These are phyloP conservation scores for Tolypocladium tundrense DNA, from an alignment of 2,329 filamentous ascomycete species.

Conservation along the genomic window DNA sequence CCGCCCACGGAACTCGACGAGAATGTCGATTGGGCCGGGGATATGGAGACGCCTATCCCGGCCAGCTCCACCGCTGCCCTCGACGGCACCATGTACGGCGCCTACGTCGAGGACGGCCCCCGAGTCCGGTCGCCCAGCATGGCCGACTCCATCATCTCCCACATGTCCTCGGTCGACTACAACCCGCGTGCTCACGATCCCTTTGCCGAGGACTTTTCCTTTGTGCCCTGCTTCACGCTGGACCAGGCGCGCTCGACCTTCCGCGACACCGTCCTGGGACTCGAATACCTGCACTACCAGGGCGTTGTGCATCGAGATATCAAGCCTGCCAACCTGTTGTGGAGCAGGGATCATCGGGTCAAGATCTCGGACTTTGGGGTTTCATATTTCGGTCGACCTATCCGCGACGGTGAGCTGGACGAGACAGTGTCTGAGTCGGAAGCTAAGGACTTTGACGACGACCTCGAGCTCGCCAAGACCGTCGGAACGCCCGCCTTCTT, in stretches of 20 bases:
- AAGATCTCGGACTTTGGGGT: conserved; percentile 99
- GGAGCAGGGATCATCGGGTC: conserved; percentile 73
- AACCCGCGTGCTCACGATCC: conserved; percentile 49
- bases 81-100: conserved; percentile 68
- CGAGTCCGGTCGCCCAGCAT: conserved; percentile 69
- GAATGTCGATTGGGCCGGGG: conserved; percentile 31
- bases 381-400: conserved; percentile 86
- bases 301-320: conserved; percentile 79
- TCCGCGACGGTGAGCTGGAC: conserved; percentile 70
- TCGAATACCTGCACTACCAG: conserved; percentile 88
- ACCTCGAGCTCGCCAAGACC: conserved; percentile 93
- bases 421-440: conserved; percentile 70
- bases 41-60: conserved; percentile 43
- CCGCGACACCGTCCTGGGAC: conserved; percentile 80
- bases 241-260: conserved; percentile 76
- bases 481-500: conserved; percentile 97
- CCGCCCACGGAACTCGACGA: conserved; percentile 24
- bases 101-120: conserved; percentile 50
- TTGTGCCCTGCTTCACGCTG: conserved; percentile 87
- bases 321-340: conserved; percentile 82
- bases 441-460: conserved; percentile 79
- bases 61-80: conserved; percentile 47
- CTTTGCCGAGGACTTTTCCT: conserved; percentile 79
- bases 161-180: conserved; percentile 57
- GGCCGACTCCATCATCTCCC: conserved; percentile 64